Percentiles rank a stretch among this genome's conserved stretches.
Conservation (phyloP, 2,329 filamentous ascomycete genomes). For the Colletotrichum simmondsii region DNA sequence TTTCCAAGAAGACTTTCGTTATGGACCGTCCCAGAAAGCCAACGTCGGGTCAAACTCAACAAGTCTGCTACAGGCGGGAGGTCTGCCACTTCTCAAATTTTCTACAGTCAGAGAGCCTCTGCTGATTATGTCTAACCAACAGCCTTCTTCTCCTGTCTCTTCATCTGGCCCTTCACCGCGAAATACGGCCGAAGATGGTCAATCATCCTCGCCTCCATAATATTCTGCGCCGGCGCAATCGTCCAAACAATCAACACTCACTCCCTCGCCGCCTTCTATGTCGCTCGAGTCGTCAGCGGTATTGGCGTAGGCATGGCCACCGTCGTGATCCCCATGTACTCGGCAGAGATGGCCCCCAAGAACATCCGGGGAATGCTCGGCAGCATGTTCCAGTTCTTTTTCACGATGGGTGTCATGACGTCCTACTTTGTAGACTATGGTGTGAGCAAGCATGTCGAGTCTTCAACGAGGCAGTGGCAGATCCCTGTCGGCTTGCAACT, state of each 20-base stretch:
- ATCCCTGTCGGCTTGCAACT: conserved; percentile 60
- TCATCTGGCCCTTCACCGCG: conserved; percentile 55
- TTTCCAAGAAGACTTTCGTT: conserved; percentile 51
- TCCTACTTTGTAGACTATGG: conserved; percentile 58
- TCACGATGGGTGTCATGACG: conserved; percentile 54
- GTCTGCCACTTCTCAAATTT: conserved; percentile 36
- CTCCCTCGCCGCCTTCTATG: conserved; percentile 49
- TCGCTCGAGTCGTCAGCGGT: conserved; percentile 47
- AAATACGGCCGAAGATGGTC: conserved; percentile 52
- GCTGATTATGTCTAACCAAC: background rate
- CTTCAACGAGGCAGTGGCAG: conserved; percentile 59
- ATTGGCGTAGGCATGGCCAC: conserved; percentile 51
- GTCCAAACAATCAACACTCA: conserved; percentile 52
- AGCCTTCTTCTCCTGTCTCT: conserved; percentile 56
- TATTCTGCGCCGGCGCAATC: conserved; percentile 57
- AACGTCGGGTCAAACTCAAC: conserved; percentile 51
- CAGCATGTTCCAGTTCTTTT: conserved; percentile 57
- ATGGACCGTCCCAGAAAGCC: conserved; percentile 41
- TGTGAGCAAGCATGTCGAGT: conserved; percentile 49
- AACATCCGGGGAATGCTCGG: conserved; percentile 55
- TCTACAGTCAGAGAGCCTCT: background rate
- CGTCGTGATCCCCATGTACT: conserved; percentile 58
- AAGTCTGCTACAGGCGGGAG: conserved; percentile 54
- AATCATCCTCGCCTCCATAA: conserved; percentile 49
- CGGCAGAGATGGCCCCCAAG: conserved; percentile 58